Evolutionary conservation across 768 basidiomycete species (phyloP).

Genomic region (Rossbeevera mucosa): DNA sequence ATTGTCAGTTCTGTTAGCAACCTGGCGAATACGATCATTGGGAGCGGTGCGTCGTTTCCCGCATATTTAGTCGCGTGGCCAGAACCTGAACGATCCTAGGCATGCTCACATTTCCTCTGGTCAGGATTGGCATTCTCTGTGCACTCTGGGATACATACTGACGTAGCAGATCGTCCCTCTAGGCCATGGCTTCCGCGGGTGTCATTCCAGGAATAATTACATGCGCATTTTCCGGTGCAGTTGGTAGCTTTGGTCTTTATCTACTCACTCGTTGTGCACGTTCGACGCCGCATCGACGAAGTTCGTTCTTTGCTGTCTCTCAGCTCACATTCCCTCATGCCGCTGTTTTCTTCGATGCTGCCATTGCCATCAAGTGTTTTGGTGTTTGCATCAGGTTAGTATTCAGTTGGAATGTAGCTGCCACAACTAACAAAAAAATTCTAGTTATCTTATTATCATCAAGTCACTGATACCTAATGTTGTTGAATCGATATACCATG

Average conservation of each 20-base stretch:
- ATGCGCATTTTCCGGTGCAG: slow-evolving; percentile 72
- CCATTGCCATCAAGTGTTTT: slow-evolving; percentile 95
- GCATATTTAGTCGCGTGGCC: not conserved
- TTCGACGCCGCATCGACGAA: slow-evolving; percentile 62
- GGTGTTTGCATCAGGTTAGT: slow-evolving; percentile 87
- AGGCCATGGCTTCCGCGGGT: slow-evolving; percentile 90
- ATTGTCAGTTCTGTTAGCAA: slow-evolving; percentile 71
- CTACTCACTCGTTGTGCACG: slow-evolving; percentile 82
- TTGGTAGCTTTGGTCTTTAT: slow-evolving; percentile 84
- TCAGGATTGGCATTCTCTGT: slow-evolving; percentile 34
- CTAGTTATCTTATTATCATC: slow-evolving; percentile 88
- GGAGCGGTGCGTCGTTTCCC: slow-evolving; percentile 58
- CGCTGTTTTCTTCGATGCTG: slow-evolving; percentile 86
- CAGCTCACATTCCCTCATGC: slow-evolving; percentile 87
- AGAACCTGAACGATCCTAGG: slow-evolving; percentile 39
- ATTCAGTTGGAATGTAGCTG: not conserved
- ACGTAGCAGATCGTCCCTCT: not conserved
- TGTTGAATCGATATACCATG: slow-evolving; percentile 75
- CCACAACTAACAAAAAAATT: no score
- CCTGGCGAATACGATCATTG: slow-evolving; percentile 86
- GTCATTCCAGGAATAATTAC: slow-evolving; percentile 87
- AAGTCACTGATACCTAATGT: slow-evolving; percentile 94
- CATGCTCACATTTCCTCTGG: slow-evolving; percentile 86
- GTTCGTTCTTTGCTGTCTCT: slow-evolving; percentile 81
- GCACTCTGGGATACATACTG: not conserved